These are phyloP conservation scores for Cnidoscolus chayamansa DNA, from an alignment of 441 rosid genomes.

Conservation along the genomic window DNA sequence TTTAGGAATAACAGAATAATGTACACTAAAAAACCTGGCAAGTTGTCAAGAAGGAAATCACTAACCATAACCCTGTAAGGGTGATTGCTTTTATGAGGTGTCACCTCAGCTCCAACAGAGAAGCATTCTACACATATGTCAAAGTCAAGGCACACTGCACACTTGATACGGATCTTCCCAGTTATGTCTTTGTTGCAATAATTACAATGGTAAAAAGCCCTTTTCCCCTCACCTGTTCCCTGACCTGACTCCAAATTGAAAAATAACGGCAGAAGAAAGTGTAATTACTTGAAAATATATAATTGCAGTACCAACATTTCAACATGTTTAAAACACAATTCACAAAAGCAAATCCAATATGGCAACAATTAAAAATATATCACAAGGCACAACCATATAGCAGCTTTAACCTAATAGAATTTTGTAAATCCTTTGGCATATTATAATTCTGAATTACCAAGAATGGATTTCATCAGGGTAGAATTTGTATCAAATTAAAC, in stretches of 20 bases:
- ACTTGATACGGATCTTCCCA: slow-evolving; percentile 81
- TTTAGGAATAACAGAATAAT: background rate
- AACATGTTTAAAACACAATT: background rate
- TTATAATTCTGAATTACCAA: background rate
- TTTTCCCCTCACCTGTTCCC: slow-evolving; percentile 74
- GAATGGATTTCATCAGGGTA: no score
- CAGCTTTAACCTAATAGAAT: background rate
- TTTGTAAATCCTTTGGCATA: background rate
- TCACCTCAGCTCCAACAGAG: slow-evolving; percentile 87
- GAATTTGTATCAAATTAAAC: no score
- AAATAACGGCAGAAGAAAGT: background rate
- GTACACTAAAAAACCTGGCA: background rate
- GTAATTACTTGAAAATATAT: background rate
- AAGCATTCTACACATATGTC: slow-evolving; percentile 96
- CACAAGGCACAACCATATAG: background rate
- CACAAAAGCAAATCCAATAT: background rate
- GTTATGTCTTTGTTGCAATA: slow-evolving; percentile 94
- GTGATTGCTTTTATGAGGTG: slow-evolving; percentile 79
- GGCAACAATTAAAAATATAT: background rate
- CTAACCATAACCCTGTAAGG: slow-evolving; percentile 83
- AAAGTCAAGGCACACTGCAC: slow-evolving; percentile 87
- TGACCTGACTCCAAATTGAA: slow-evolving; percentile 44
- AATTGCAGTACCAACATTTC: background rate
- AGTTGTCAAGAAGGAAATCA: slow-evolving; percentile 19
- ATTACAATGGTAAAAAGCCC: slow-evolving; percentile 81